These are phyloP conservation scores for Sugiyamaella qingdaonensis DNA, from an alignment of 805 yeast species.

Conservation along the genomic window DNA sequence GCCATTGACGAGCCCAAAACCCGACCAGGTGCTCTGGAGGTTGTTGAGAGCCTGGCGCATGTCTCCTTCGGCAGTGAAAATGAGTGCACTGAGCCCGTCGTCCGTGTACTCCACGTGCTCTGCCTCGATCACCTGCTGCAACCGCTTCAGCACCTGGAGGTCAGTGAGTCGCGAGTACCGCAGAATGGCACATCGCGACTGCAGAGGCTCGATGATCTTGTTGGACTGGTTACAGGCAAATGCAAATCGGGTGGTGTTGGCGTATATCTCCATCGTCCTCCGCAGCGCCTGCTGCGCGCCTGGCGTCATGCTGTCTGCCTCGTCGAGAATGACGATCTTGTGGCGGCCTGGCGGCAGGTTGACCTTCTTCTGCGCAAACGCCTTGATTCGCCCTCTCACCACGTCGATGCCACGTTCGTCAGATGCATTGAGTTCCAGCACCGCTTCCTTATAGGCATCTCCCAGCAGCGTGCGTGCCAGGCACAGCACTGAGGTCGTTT, in stretches of 20 bases:
- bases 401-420: slow-evolving; percentile 98
- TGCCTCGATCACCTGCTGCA: slow-evolving; percentile 61
- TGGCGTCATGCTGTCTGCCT: slow-evolving; percentile 95
- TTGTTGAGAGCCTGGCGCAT: slow-evolving; percentile 98
- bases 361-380: slow-evolving; percentile 92
- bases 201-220: slow-evolving; percentile 94
- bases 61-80: slow-evolving; percentile 96
- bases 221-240: slow-evolving; percentile 94
- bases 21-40: slow-evolving; percentile 89
- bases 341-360: slow-evolving; percentile 84
- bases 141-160: slow-evolving; percentile 74
- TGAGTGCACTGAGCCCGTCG: slow-evolving; percentile 87
- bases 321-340: slow-evolving; percentile 89
- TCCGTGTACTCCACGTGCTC: slow-evolving; percentile 77
- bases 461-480: slow-evolving; percentile 83
- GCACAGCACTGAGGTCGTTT: slow-evolving; percentile 90
- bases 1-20: slow-evolving; percentile 85
- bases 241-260: slow-evolving; percentile 96
- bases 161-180: slow-evolving; percentile 78
- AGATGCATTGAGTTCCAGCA: slow-evolving; percentile 88
- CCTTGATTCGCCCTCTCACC: slow-evolving; percentile 88
- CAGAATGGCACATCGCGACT: slow-evolving; percentile 92
- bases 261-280: slow-evolving; percentile 91
- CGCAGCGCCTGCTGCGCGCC: slow-evolving; percentile 95
- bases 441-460: slow-evolving; percentile 68